A percentile compares a stretch with the other conserved stretches of the same genome.
These are phyloP conservation scores for Suhomyces ambrosiae DNA, from an alignment of 1,139 yeast genomes.

Conservation along the genomic window DNA sequence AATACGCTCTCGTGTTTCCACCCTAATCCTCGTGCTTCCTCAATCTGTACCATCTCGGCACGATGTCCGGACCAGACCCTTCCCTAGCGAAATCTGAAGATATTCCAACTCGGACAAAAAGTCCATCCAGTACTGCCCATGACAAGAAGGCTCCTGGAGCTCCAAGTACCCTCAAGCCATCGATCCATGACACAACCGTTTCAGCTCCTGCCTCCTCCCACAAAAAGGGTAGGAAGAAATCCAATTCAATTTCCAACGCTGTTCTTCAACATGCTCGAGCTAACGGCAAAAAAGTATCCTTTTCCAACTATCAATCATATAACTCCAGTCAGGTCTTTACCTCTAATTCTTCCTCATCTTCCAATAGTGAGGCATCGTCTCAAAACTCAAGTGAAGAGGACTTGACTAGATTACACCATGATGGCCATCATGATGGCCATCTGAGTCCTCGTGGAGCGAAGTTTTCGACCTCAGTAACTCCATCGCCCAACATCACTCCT, in stretches of 20 bases:
- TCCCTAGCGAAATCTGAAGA: no score
- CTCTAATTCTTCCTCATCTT: slow-evolving; percentile 17
- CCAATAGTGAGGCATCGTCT: slow-evolving; percentile 16
- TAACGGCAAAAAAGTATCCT: slow-evolving; percentile 23
- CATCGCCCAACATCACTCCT: slow-evolving; percentile 18
- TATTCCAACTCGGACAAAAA: no score
- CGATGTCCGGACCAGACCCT: no score
- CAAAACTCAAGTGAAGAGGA: slow-evolving; percentile 22
- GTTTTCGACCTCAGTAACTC: slow-evolving; percentile 17
- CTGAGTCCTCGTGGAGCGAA: slow-evolving; percentile 9
- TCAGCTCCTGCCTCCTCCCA: slow-evolving; percentile 3
- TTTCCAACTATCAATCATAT: slow-evolving; percentile 17
- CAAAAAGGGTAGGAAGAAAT: slow-evolving; percentile 15
- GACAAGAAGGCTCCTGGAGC: neutral
- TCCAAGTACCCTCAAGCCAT: neutral
- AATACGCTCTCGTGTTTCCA: no score
- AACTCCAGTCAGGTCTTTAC: slow-evolving; percentile 14
- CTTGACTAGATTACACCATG: slow-evolving; percentile 10
- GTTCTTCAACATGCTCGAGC: slow-evolving; percentile 22
- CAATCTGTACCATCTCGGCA: no score
- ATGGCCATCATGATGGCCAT: neutral
- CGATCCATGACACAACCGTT: neutral
- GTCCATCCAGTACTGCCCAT: no score
- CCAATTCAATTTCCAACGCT: slow-evolving; percentile 28
- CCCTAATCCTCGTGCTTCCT: no score